Conservation (phyloP, 2,329 filamentous ascomycete species). For the Botrytis deweyae region DNA sequence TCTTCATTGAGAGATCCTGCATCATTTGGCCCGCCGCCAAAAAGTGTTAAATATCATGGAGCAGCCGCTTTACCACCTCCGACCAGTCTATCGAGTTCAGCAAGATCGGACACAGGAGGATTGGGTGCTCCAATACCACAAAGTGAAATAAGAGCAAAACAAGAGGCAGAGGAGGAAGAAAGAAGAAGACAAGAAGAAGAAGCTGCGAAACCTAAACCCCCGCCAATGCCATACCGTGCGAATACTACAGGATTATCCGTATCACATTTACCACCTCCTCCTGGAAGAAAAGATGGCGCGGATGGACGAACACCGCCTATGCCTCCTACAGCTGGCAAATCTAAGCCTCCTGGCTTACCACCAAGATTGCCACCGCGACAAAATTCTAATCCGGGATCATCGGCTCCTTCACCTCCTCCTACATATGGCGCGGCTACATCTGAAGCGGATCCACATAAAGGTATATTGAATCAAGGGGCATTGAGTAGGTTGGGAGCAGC, state of each 20-base stretch:
- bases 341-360: conserved; percentile 48
- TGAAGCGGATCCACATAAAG: conserved; percentile 38
- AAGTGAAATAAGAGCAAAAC: conserved; percentile 36
- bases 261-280: conserved; percentile 59
- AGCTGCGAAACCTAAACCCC: conserved; percentile 38
- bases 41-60: conserved; percentile 43
- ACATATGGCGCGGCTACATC: conserved; percentile 29
- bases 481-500: conserved; percentile 57
- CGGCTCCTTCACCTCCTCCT: conserved; percentile 45
- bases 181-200: conserved; percentile 35
- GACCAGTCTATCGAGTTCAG: conserved; percentile 26
- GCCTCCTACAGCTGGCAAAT: conserved; percentile 27
- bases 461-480: conserved; percentile 45
- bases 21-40: conserved; percentile 67
- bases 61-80: conserved; percentile 31
- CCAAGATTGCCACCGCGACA: conserved; percentile 57
- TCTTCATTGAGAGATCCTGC: conserved; percentile 61
- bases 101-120: conserved; percentile 41
- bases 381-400: conserved; percentile 39
- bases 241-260: conserved; percentile 62
- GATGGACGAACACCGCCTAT: conserved; percentile 32
- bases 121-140: conserved; percentile 47
- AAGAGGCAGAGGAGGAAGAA: conserved; percentile 39
- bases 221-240: conserved; percentile 58
- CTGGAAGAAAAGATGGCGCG: conserved; percentile 44